Percentiles rank a stretch among this genome's conserved stretches.
These are phyloP conservation scores for Nothopassalora personata DNA, from an alignment of 2,329 filamentous ascomycete species.

Conservation along the genomic window DNA sequence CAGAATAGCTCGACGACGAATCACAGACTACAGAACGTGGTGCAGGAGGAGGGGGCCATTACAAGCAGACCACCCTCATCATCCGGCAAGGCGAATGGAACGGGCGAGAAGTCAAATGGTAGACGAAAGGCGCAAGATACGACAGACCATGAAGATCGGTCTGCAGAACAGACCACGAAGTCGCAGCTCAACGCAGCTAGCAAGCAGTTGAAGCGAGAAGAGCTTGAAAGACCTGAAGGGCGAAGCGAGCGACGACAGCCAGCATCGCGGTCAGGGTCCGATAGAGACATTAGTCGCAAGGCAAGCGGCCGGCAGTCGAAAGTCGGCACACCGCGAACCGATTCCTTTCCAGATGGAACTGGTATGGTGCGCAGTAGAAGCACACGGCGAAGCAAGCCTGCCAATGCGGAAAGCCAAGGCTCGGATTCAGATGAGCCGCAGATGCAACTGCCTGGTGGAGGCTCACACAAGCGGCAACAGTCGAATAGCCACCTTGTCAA, in stretches of 20 bases:
- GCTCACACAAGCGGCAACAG: slow-evolving; percentile 25
- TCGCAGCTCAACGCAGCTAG: slow-evolving; percentile 13
- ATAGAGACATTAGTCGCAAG: slow-evolving; percentile 17
- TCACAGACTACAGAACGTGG: slow-evolving; percentile 27
- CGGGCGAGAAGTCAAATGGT: slow-evolving; percentile 22
- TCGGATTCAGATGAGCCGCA: slow-evolving; percentile 26
- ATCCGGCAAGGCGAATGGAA: slow-evolving; percentile 22
- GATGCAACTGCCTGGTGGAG: slow-evolving; percentile 29
- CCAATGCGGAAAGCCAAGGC: slow-evolving; percentile 29
- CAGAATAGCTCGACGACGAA: slow-evolving; percentile 63
- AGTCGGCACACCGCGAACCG: slow-evolving; percentile 43
- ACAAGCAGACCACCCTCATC: slow-evolving; percentile 22
- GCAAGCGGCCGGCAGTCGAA: slow-evolving; percentile 42
- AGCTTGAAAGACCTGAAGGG: slow-evolving; percentile 35
- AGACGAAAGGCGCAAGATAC: slow-evolving; percentile 21
- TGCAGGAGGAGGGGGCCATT: slow-evolving; percentile 40
- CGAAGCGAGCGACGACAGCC: slow-evolving; percentile 13
- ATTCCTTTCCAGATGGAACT: slow-evolving; percentile 37
- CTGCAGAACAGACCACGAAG: slow-evolving; percentile 14
- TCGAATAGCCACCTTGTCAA: slow-evolving; percentile 36
- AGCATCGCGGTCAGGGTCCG: slow-evolving; percentile 24
- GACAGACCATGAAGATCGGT: slow-evolving; percentile 19
- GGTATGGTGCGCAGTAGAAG: slow-evolving; percentile 39
- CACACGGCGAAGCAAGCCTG: slow-evolving; percentile 33
- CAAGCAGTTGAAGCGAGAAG: slow-evolving; percentile 47